Percentiles rank a stretch among this genome's conserved stretches.
phyloP scores from a whole-genome alignment of 1,139 yeast species.

The Pneumocystis wakefieldiae region DNA sequence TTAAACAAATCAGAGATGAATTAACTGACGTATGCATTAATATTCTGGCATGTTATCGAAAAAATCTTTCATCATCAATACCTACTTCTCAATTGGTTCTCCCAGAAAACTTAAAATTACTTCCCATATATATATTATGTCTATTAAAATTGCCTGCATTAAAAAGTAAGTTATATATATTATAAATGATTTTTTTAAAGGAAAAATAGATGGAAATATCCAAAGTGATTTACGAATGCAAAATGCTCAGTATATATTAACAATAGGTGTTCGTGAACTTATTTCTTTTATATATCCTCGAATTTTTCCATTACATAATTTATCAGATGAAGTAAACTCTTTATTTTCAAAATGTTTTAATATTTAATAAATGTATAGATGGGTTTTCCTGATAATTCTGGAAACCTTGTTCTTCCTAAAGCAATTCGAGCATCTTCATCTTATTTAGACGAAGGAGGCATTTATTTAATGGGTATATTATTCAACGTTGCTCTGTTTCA shows the following conservation, averaged over 20 bases:
- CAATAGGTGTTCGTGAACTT: conserved; percentile 45
- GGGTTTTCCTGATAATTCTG: conserved; percentile 25
- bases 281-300: conserved; percentile 66
- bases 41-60: conserved; percentile 61
- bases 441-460: conserved; percentile 51
- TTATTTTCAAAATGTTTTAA: conserved; percentile 21
- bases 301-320: conserved; percentile 55
- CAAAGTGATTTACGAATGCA: conserved; percentile 39
- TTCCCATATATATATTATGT: conserved; percentile 54
- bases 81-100: conserved; percentile 55
- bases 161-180: conserved; percentile 19
- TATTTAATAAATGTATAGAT: not conserved
- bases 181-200: not conserved
- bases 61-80: conserved; percentile 31
- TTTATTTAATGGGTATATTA: conserved; percentile 36
- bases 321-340: conserved; percentile 35
- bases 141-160: conserved; percentile 56
- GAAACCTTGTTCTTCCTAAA: conserved; percentile 38
- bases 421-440: conserved; percentile 34
- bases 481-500: not conserved
- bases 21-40: conserved; percentile 53
- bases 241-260: conserved; percentile 40
- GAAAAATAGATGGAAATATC: conserved; percentile 21
- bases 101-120: conserved; percentile 65
- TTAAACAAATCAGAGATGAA: conserved; percentile 47